These are phyloP conservation scores for Boletus insuetus DNA, from an alignment of 768 basidiomycete genomes.

Conservation along the genomic window DNA sequence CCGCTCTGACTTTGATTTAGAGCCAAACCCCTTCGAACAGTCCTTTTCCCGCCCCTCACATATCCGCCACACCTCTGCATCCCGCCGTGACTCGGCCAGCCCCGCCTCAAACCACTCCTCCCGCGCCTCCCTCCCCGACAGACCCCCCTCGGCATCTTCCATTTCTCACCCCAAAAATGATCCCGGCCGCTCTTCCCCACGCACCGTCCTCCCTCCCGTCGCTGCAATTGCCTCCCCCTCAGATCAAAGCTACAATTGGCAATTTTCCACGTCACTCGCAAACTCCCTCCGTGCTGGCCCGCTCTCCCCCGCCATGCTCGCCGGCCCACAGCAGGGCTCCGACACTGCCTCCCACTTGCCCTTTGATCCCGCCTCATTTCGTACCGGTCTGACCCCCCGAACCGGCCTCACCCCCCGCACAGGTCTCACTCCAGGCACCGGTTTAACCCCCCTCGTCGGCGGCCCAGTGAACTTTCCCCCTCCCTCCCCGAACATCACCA, in stretches of 20 bases:
- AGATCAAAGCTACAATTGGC: slow-evolving; percentile 55
- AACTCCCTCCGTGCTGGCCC: slow-evolving; percentile 91
- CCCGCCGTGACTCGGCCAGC: slow-evolving; percentile 33
- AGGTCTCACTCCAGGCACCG: slow-evolving; percentile 72
- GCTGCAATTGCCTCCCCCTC: slow-evolving; percentile 66
- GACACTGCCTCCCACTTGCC: slow-evolving; percentile 36
- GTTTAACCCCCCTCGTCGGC: slow-evolving; percentile 77
- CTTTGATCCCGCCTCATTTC: slow-evolving; percentile 73
- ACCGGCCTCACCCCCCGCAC: slow-evolving; percentile 87
- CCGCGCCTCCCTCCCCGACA: slow-evolving; percentile 34
- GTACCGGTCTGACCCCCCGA: slow-evolving; percentile 84
- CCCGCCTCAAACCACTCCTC: slow-evolving; percentile 36
- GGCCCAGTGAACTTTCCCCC: slow-evolving; percentile 78
- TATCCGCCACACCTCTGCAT: slow-evolving; percentile 41
- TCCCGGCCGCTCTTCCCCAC: slow-evolving; percentile 39
- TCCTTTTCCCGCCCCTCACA: slow-evolving; percentile 73
- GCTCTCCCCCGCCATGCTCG: slow-evolving; percentile 94
- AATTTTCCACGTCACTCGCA: slow-evolving; percentile 54
- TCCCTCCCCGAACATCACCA: slow-evolving; percentile 82
- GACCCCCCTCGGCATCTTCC: slow-evolving; percentile 34
- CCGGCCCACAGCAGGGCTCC: slow-evolving; percentile 66
- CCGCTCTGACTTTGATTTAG: slow-evolving; percentile 69
- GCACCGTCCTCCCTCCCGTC: slow-evolving; percentile 80
- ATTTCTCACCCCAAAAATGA: slow-evolving; percentile 30
- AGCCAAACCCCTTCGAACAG: slow-evolving; percentile 94